These are phyloP conservation scores for Suillus occidentalis DNA, from an alignment of 768 basidiomycete species.

Conservation along the genomic window DNA sequence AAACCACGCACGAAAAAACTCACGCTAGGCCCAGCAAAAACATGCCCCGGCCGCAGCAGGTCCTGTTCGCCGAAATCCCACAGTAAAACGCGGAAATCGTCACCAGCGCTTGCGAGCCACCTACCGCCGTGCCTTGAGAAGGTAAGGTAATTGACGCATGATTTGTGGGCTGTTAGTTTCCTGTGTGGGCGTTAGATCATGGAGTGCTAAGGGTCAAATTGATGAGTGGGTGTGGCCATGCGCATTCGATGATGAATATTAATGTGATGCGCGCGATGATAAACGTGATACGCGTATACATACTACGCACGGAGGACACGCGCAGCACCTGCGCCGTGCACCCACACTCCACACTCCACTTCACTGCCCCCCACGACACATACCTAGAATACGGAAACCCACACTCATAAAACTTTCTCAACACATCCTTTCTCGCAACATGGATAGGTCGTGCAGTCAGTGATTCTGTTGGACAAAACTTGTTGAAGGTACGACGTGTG, in stretches of 20 bases:
- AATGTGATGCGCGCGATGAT: background rate
- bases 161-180: slow-evolving; percentile 46
- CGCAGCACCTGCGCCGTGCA: background rate
- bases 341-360: background rate
- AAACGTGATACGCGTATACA: background rate
- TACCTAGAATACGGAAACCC: slow-evolving; percentile 39
- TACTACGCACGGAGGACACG: background rate
- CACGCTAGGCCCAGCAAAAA: slow-evolving; percentile 47
- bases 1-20: slow-evolving; percentile 5
- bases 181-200: slow-evolving; percentile 19
- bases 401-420: slow-evolving; percentile 21
- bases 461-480: slow-evolving; percentile 5
- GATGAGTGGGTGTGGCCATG: background rate
- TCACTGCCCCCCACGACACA: background rate
- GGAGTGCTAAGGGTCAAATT: background rate
- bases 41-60: slow-evolving; percentile 40
- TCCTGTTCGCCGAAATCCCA: slow-evolving; percentile 72
- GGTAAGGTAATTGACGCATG: slow-evolving; percentile 63
- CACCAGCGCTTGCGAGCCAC: slow-evolving; percentile 69
- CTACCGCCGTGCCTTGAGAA: slow-evolving; percentile 62
- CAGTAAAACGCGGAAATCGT: slow-evolving; percentile 56
- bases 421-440: slow-evolving; percentile 19
- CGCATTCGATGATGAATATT: background rate
- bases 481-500: slow-evolving; percentile 1
- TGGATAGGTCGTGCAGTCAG: slow-evolving; percentile 13